Conservation (phyloP, 1,284 basidiomycete genomes). For the Pascua guehoae region DNA sequence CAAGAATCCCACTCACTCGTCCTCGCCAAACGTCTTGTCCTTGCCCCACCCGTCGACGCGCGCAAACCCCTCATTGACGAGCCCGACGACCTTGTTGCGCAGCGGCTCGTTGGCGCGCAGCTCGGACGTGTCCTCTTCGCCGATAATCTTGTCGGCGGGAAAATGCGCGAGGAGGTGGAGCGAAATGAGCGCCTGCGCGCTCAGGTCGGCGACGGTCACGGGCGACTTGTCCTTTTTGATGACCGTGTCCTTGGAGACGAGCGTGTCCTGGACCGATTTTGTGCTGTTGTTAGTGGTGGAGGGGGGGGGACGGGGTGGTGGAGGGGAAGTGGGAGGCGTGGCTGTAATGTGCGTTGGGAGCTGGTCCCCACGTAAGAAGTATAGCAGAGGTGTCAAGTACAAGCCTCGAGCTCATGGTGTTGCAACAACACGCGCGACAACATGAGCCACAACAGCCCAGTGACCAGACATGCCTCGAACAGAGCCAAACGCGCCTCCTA, state of each 20-base stretch:
- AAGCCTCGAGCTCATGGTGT: background rate
- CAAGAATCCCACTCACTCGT: conserved; percentile 58
- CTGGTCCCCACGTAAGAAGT: too few relatives aligned
- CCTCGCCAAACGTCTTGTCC: conserved; percentile 36
- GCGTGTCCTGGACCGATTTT: conserved; percentile 78
- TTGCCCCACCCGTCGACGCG: conserved; percentile 41
- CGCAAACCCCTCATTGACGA: conserved; percentile 76
- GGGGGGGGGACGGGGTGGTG: too few relatives aligned
- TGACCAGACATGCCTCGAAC: too few relatives aligned
- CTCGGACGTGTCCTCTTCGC: conserved; percentile 89
- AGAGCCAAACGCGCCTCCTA: too few relatives aligned
- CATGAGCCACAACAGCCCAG: too few relatives aligned
- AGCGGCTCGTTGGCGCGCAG: conserved; percentile 60
- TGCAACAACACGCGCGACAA: too few relatives aligned
- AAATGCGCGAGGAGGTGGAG: conserved; percentile 71
- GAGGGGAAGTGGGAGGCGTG: too few relatives aligned
- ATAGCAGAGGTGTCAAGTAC: background rate
- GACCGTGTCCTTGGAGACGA: conserved; percentile 81
- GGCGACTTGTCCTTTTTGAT: conserved; percentile 93
- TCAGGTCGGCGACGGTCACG: conserved; percentile 90
- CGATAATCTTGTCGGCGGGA: conserved; percentile 83
- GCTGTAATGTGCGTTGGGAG: too few relatives aligned
- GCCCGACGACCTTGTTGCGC: conserved; percentile 66
- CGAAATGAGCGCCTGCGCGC: conserved; percentile 84
- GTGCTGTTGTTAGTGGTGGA: conserved; percentile 55